A percentile compares a stretch with the other conserved stretches of the same genome.
Evolutionary conservation across 1,139 yeast species (phyloP).

Genomic region (Maudiozyma humilis): DNA sequence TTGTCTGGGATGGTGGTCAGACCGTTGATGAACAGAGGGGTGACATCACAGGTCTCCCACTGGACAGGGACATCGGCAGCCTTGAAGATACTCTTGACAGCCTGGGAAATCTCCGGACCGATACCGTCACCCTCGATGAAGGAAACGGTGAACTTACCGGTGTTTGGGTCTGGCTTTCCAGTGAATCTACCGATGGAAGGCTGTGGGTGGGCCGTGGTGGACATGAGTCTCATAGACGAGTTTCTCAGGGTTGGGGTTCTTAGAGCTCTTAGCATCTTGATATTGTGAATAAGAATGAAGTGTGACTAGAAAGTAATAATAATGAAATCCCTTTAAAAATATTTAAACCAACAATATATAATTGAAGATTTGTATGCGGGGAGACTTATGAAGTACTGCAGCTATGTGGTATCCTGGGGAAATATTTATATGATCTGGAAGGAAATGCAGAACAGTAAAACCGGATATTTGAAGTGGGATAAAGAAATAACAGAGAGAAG

Average conservation of each 20-base stretch:
- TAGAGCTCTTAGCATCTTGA: slow-evolving; percentile 14
- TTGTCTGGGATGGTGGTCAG: slow-evolving; percentile 89
- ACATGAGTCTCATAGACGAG: slow-evolving; percentile 16
- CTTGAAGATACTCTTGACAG: slow-evolving; percentile 81
- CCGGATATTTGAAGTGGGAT: neutral
- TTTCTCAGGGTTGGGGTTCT: slow-evolving; percentile 12
- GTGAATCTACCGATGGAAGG: slow-evolving; percentile 28
- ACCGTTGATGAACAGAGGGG: slow-evolving; percentile 87
- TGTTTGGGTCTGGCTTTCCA: slow-evolving; percentile 32
- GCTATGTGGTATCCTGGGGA: too few species aligned
- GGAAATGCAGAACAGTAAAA: too few species aligned
- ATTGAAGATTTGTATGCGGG: too few species aligned
- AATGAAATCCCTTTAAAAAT: neutral
- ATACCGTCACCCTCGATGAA: slow-evolving; percentile 98
- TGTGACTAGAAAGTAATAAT: neutral
- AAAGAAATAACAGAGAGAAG: neutral
- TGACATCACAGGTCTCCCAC: slow-evolving; percentile 96
- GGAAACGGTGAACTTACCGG: slow-evolving; percentile 84
- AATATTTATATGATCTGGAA: neutral
- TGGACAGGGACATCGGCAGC: slow-evolving; percentile 94
- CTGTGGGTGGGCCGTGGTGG: slow-evolving; percentile 17
- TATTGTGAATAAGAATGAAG: neutral
- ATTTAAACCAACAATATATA: too few species aligned
- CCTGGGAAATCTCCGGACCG: slow-evolving; percentile 89
- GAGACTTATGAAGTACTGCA: too few species aligned